Evolutionary conservation across 306 rosid species (phyloP), one percentile per base, ranked within the genome.

Genomic region (Gillenia trifoliata): DNA sequence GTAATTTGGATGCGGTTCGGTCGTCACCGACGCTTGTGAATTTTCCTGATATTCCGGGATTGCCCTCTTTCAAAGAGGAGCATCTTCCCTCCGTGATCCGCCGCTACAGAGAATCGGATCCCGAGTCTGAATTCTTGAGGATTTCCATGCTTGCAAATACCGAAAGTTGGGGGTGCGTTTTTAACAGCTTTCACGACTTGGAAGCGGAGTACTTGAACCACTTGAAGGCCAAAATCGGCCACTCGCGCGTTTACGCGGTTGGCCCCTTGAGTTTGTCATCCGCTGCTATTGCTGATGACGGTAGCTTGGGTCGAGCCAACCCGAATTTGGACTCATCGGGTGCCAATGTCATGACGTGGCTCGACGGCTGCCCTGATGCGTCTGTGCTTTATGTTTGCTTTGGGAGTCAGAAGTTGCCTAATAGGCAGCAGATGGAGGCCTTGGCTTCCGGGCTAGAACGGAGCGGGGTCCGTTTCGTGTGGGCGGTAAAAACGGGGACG

Each of bases 311-410:
- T 19, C 62, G 20, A 66, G 55, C 55, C 0, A 69, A 55, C 7
- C 29, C 67, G 4, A 28, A 33, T 8, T 10, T 31, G 5, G 74
- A 45, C 1, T 38, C 4, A 4, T 0, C 20, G 10, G 63, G 17
- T 3, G 64, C 78, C 3, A 56, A 79, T 0, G 73, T 83, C 3
- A 25, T 82, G 13, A 7, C 5, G 6, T 91, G 91, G 95, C 90
- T 92, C 0, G 91, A 89, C 9, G 76, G 40, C 45, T 77, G 83
- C n/a, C 78, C 84, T 0, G 89, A 88, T 1, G 89, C 82, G 3
- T 92, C 96, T 1, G 97, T 88, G 33, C 25, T 88, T 23, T 89
- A 88, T 4, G 88, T 92, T 16, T 86, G 97, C 49, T 89, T 92
- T 31, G 93, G 96, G 76, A 88, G 96, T 81, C 97, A 89, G 82